phyloP scores from a whole-genome alignment of 2,329 filamentous ascomycete genomes.

The Botrytis tulipae region DNA sequence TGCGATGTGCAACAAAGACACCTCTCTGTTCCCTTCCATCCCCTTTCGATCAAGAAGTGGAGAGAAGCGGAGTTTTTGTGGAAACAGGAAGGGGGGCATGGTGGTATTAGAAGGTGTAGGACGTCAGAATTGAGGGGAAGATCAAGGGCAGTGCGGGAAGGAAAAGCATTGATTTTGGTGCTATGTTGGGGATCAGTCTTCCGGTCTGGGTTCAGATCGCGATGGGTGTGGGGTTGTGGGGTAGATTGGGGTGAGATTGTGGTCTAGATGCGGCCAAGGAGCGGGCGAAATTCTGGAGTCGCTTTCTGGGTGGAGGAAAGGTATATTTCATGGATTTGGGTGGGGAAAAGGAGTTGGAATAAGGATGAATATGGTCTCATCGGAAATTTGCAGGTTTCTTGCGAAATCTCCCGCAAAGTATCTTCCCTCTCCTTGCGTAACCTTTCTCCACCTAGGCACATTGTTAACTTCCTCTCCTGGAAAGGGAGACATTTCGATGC shows the following conservation, averaged over 20 bases:
- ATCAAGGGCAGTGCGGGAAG: neutral
- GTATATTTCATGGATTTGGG: neutral
- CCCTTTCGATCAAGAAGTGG: constrained; percentile 2
- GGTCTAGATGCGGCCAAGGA: neutral
- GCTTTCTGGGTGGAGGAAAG: neutral
- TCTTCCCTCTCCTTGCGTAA: neutral
- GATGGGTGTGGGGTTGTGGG: constrained; percentile 12
- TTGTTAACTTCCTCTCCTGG: constrained; percentile 3
- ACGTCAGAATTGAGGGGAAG: neutral
- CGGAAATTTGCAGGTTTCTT: neutral
- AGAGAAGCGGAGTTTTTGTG: constrained; percentile 13
- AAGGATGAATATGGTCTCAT: neutral
- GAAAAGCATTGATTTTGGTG: neutral
- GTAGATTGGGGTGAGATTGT: neutral
- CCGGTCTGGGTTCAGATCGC: neutral
- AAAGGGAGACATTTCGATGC: neutral
- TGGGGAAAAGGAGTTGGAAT: neutral
- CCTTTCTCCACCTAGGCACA: neutral
- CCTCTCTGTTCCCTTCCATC: neutral
- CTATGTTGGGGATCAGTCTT: neutral
- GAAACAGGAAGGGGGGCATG: neutral
- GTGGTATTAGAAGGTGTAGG: neutral
- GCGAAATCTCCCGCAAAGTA: neutral
- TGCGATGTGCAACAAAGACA: constrained; percentile 9
- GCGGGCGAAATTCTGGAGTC: neutral